Evolutionary conservation across 371 early-diverging fungal species (phyloP), one percentile per base, ranked within the genome.

Genomic region (Rhizomucor miehei): DNA sequence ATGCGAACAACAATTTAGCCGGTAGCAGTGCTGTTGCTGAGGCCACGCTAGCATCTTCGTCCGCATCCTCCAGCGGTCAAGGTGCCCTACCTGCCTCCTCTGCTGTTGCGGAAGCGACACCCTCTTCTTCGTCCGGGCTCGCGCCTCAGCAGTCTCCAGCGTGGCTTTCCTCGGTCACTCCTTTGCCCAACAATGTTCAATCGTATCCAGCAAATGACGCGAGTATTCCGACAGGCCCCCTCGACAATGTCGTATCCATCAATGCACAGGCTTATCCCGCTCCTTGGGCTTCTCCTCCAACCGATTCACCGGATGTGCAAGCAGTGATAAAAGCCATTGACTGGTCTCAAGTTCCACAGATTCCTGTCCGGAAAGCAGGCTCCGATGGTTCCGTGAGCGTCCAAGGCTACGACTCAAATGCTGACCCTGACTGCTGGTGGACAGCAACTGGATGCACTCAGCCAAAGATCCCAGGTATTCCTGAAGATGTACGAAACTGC

Each of bases 331-430:
- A 57, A 0, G 65, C 65, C 8, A 44, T 73, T 23, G 64, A 73
- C 24, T 73, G 74, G 74, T 57, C 62, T 47, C 63, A 67, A 45
- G 74, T 73, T 23, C 74, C 74, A 20, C 55, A 67, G 19, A 23
- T 65, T 1, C 53, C 56, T 11, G 41, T 49, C 19, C 59, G 57
- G n/a, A 17, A 25, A 14, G 48, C 52, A n/a, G 40, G 12, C 10
- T 52, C 52, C 2, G 41, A 48, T 8, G 54, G 54, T 12, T 45
- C 24, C 3, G 35, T 64, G 11, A 41, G 52, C 12, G 13, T 56
- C 12, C 11, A 24, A n/a, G 6, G 20, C 14, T 63, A 59, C 38
- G 56, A 64, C 21, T 9, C 20, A 10, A 19, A 36, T 10, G 14
- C 19, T 1, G 65, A 65, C 35, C 51, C 65, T 0, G 50, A 65